Percentiles rank a stretch among this genome's conserved stretches.
Conservation (phyloP, 768 basidiomycete genomes). For the Nidula microcarpa region DNA sequence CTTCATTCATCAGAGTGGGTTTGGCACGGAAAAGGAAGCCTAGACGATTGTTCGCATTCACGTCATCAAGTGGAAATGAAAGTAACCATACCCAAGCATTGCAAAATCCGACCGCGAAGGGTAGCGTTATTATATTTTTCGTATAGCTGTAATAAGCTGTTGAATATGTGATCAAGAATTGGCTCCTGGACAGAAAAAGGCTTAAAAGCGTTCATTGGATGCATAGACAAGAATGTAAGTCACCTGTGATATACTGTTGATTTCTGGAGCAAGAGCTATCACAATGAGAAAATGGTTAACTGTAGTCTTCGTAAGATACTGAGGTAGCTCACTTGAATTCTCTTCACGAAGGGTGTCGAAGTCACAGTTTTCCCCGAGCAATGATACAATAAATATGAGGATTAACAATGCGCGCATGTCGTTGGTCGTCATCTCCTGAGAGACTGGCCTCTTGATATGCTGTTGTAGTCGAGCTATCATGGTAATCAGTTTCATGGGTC, state of each 20-base stretch:
- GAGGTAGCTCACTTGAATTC: slow-evolving; percentile 45
- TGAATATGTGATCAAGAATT: slow-evolving; percentile 82
- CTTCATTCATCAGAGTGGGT: slow-evolving; percentile 85
- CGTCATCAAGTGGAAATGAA: neutral
- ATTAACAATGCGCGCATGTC: slow-evolving; percentile 61
- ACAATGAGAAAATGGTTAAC: neutral
- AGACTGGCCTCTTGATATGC: slow-evolving; percentile 39
- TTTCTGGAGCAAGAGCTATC: slow-evolving; percentile 51
- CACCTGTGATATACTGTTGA: slow-evolving; percentile 59
- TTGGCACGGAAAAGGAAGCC: slow-evolving; percentile 92
- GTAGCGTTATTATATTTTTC: slow-evolving; percentile 55
- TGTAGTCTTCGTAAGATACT: neutral
- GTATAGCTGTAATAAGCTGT: slow-evolving; percentile 67
- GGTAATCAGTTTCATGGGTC: slow-evolving; percentile 1
- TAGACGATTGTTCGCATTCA: slow-evolving; percentile 16
- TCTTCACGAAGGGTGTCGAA: slow-evolving; percentile 75
- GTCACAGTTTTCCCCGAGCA: slow-evolving; percentile 86
- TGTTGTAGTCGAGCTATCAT: slow-evolving; percentile 60
- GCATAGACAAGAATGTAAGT: neutral
- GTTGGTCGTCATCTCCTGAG: slow-evolving; percentile 35
- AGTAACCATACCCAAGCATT: slow-evolving; percentile 70
- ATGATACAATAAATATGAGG: slow-evolving; percentile 78
- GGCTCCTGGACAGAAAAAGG: slow-evolving; percentile 41
- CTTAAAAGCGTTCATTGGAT: neutral
- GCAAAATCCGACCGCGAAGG: slow-evolving; percentile 70